Evolutionary conservation across 2,329 filamentous ascomycete genomes (phyloP), one percentile per base, ranked within the genome.

Genomic region (Phialemoniopsis sp.): DNA sequence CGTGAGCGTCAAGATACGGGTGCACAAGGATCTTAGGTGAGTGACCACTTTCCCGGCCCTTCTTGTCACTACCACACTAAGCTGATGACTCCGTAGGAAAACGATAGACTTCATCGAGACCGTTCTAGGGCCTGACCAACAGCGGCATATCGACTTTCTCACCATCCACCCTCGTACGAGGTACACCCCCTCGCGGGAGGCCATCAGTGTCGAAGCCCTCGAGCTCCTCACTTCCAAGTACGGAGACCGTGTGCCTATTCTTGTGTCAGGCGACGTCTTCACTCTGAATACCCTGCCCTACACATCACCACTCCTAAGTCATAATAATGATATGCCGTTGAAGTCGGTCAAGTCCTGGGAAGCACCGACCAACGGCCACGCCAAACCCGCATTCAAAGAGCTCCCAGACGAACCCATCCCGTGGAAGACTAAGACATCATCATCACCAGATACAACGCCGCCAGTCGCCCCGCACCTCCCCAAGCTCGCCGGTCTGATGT

Each of bases 251-350:
- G 66, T 86, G 0, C 83, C 82, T 0, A 70, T 85, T 29, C 63
- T 87, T 7, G 72, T 82, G 4, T 86, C 83, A n/a, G 82, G 83
- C 13, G 82, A 87, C 49, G 74, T 85, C 15, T 85, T 84, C 48
- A 72, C 78, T 21, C 63, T 82, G 37, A 58, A 59, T 37, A 51
- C 66, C 10, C 60, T 79, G 18, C 73, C 73, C 12, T 69, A 74
- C 36, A 56, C 58, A 31, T 59, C 61, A 18, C 58, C 59, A 43
- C 44, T 63, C 29, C 44, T 55, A 7, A 34, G 34, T n/a, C 21
- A 10, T 10, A 26, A 10, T 10, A 26, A 26, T 6, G 21, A 26
- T 10, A 10, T 6, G 21, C 10, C 21, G 10, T 6, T 10, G 10
- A 10, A 10, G 10, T 10, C 10, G 6, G 21, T 26, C 21, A 26